Conservation (phyloP, 441 rosid species). For the Croton setiger region DNA sequence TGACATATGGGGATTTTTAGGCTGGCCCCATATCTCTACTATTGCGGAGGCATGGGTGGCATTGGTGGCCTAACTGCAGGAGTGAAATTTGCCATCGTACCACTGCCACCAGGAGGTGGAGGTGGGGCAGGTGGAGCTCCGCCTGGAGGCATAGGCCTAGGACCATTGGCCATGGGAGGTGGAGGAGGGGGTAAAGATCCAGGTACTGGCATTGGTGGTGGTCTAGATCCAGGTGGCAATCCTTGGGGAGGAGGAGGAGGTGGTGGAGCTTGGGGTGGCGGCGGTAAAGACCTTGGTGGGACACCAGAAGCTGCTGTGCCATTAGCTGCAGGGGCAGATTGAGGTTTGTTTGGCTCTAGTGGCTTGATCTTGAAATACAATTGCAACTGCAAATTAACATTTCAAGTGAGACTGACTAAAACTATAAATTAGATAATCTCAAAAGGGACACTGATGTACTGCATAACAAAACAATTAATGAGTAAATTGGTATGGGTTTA, state of each 20-base stretch:
- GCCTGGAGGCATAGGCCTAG: slow-evolving; percentile 70
- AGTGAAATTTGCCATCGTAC: slow-evolving; percentile 56
- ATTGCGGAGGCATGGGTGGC: slow-evolving; percentile 57
- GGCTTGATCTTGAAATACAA: slow-evolving; percentile 83
- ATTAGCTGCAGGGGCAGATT: slow-evolving; percentile 50
- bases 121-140: slow-evolving; percentile 71
- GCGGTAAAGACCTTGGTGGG: slow-evolving; percentile 53
- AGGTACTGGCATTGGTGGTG: slow-evolving; percentile 49
- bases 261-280: slow-evolving; percentile 59
- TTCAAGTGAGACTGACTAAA: slow-evolving; percentile 5
- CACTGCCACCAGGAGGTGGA: slow-evolving; percentile 65
- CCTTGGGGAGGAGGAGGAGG: slow-evolving; percentile 77
- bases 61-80: slow-evolving; percentile 49
- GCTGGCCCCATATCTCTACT: slow-evolving; percentile 32
- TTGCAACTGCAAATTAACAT: slow-evolving; percentile 60
- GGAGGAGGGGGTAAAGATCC: slow-evolving; percentile 82
- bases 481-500: background rate
- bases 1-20: no score
- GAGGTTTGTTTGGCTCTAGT: slow-evolving; percentile 69
- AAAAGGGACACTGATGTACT: background rate
- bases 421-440: background rate
- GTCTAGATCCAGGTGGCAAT: slow-evolving; percentile 42
- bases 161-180: slow-evolving; percentile 73
- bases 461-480: background rate
- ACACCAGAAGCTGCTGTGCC: slow-evolving; percentile 60